These are phyloP conservation scores for Gnomoniopsis smithogilvyi DNA, from an alignment of 2,329 filamentous ascomycete species.

Conservation along the genomic window DNA sequence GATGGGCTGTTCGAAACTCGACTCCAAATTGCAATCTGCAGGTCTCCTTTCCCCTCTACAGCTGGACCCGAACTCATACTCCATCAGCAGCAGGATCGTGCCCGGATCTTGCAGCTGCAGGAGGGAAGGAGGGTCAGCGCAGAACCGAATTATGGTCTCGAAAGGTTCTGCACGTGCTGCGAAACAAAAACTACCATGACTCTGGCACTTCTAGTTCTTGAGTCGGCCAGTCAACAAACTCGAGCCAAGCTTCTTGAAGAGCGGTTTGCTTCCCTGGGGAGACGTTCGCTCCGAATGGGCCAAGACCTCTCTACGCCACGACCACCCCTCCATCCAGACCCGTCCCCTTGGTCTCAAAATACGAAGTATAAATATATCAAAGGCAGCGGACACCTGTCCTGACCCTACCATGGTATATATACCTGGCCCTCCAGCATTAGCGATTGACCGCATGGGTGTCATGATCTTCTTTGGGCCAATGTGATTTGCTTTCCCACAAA, in stretches of 20 bases:
- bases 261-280: background rate
- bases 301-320: background rate
- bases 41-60: conserved; percentile 10
- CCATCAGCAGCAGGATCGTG: background rate
- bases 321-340: background rate
- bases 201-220: background rate
- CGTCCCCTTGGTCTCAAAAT: too few relatives aligned
- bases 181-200: background rate
- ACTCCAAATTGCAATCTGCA: conserved; percentile 18
- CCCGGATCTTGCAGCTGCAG: conserved; percentile 13
- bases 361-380: background rate
- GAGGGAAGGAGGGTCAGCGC: background rate
- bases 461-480: background rate
- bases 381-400: too few relatives aligned
- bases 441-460: background rate
- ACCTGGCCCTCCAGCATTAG: background rate
- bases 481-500: background rate
- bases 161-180: background rate
- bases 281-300: background rate
- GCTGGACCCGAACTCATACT: conserved; percentile 6
- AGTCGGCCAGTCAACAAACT: background rate
- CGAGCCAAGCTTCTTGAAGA: background rate
- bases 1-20: background rate
- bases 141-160: background rate
- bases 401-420: background rate